A percentile compares a stretch with the other conserved stretches of the same genome.
These are phyloP conservation scores for Durio zibethinus DNA, from an alignment of 345 rosid species.

Conservation along the genomic window DNA sequence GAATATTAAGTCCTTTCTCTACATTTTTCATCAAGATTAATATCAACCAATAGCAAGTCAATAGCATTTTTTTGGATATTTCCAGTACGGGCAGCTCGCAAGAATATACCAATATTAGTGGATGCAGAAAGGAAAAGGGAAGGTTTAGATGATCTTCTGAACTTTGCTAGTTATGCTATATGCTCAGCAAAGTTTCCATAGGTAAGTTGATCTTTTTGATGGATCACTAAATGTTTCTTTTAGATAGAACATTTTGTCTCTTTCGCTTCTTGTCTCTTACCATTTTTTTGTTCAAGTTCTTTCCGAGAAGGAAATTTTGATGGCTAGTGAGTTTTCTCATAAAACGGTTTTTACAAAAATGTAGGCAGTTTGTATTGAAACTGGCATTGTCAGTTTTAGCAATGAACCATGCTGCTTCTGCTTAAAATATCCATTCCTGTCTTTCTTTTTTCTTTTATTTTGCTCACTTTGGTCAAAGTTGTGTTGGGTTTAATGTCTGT, in stretches of 20 bases:
- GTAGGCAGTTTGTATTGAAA: background rate
- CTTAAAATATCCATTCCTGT: background rate
- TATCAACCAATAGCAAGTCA: slow-evolving; percentile 3
- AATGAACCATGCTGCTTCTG: background rate
- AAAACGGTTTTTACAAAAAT: background rate
- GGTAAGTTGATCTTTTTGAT: slow-evolving; percentile 37
- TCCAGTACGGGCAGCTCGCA: slow-evolving; percentile 78
- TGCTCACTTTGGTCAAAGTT: background rate
- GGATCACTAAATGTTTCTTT: background rate
- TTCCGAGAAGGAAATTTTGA: background rate
- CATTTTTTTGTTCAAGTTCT: background rate
- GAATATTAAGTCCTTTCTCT: background rate
- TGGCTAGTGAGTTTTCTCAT: background rate
- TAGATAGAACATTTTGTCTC: background rate
- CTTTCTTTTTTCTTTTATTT: background rate
- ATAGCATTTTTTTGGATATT: slow-evolving; percentile 10
- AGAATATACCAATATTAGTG: slow-evolving; percentile 71
- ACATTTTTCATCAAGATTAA: slow-evolving; percentile 1
- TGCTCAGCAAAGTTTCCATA: slow-evolving; percentile 82
- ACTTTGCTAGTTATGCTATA: slow-evolving; percentile 57
- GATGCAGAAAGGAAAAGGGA: slow-evolving; percentile 82
- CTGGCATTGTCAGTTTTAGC: background rate
- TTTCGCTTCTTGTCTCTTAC: background rate
- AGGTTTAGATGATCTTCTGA: slow-evolving; percentile 68
- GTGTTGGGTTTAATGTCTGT: background rate